Evolutionary conservation across 2,329 filamentous ascomycete genomes (phyloP).

Genomic region (Bimuria novae-zelandiae): DNA sequence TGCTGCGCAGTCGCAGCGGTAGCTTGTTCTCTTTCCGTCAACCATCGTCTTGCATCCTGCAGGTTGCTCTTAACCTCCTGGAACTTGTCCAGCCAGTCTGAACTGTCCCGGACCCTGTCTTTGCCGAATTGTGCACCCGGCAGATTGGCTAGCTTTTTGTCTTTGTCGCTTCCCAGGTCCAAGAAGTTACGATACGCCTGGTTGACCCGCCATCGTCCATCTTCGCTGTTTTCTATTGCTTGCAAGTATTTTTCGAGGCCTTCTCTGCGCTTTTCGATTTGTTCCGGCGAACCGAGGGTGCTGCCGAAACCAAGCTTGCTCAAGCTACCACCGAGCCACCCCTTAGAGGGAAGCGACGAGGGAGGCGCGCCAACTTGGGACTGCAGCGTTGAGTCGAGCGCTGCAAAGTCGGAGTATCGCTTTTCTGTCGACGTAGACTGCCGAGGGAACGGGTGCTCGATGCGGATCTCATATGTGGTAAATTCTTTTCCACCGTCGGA

Average conservation of each 20-base stretch:
- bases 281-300: slow-evolving; percentile 69
- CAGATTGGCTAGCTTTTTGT: slow-evolving; percentile 23
- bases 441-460: slow-evolving; percentile 76
- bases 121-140: slow-evolving; percentile 45
- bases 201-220: slow-evolving; percentile 75
- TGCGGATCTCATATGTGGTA: slow-evolving; percentile 77
- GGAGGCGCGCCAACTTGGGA: slow-evolving; percentile 69
- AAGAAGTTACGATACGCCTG: slow-evolving; percentile 74
- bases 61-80: slow-evolving; percentile 73
- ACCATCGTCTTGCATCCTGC: slow-evolving; percentile 66
- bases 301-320: slow-evolving; percentile 44
- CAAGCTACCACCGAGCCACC: slow-evolving; percentile 68
- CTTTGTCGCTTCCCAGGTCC: slow-evolving; percentile 55
- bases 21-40: slow-evolving; percentile 71
- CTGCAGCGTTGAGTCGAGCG: slow-evolving; percentile 67
- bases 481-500: slow-evolving; percentile 64
- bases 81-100: slow-evolving; percentile 77
- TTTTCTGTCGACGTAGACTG: slow-evolving; percentile 77
- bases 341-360: slow-evolving; percentile 69
- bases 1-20: slow-evolving; percentile 63
- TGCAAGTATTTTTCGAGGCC: slow-evolving; percentile 74
- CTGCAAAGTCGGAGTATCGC: slow-evolving; percentile 79
- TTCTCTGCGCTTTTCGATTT: slow-evolving; percentile 71
- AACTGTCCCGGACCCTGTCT: slow-evolving; percentile 51
- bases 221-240: slow-evolving; percentile 72